A percentile compares a stretch with the other conserved stretches of the same genome.
phyloP scores from a whole-genome alignment of 805 yeast species.

The Scheffersomyces ergatensis region DNA sequence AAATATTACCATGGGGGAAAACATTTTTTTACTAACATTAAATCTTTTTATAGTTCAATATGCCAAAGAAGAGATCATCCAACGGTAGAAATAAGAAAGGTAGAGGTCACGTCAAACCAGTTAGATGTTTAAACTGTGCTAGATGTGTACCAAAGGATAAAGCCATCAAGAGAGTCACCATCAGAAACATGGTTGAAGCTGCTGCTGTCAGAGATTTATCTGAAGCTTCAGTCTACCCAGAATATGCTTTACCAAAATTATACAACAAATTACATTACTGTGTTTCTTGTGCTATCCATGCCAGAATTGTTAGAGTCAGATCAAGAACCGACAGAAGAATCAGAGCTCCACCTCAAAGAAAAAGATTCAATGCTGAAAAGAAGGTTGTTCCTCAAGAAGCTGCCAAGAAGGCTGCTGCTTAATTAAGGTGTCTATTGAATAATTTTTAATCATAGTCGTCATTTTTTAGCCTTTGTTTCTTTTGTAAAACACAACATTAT shows the following conservation, averaged over 20 bases:
- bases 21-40: conserved; percentile 17
- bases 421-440: no score
- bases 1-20: no score
- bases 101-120: conserved; percentile 99
- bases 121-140: conserved; percentile 99
- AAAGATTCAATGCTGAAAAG: conserved; percentile 95
- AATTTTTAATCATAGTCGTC: no score
- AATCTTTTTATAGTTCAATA: conserved; percentile 39
- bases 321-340: conserved; percentile 97
- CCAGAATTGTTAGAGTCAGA: conserved; percentile 99
- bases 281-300: conserved; percentile 99
- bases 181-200: conserved; percentile 99
- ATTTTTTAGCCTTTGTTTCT: no score
- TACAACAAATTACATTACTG: conserved; percentile 99
- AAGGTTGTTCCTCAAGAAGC: conserved; percentile 96
- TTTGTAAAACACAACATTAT: no score
- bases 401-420: conserved; percentile 81
- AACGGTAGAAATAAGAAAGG: conserved; percentile 99
- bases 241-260: conserved; percentile 99
- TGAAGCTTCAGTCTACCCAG: conserved; percentile 98
- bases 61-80: conserved; percentile 99
- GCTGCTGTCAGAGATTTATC: conserved; percentile 99
- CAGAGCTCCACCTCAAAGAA: conserved; percentile 99
- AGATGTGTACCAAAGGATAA: conserved; percentile 99
- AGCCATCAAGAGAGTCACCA: conserved; percentile 99